phyloP scores from a whole-genome alignment of 2,329 filamentous ascomycete species.

The Pseudogymnoascus sp. region DNA sequence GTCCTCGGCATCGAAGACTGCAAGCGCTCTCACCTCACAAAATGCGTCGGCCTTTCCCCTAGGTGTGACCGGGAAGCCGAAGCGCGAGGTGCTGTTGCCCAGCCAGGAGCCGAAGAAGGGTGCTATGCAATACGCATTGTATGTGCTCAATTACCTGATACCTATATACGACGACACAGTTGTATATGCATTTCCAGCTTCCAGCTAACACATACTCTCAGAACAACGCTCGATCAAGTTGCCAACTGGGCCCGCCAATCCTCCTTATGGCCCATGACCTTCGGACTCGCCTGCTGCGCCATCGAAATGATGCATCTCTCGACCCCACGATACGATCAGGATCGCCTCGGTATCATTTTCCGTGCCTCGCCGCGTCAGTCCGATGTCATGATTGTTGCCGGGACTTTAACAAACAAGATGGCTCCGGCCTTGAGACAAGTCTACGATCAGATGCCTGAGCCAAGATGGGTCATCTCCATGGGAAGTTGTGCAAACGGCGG shows the following conservation, averaged over 20 bases:
- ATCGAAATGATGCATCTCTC: slow-evolving; percentile 91
- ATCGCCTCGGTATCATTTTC: slow-evolving; percentile 84
- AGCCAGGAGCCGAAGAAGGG: slow-evolving; percentile 75
- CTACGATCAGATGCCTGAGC: slow-evolving; percentile 93
- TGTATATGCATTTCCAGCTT: not conserved
- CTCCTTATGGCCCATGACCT: slow-evolving; percentile 83
- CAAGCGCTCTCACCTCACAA: slow-evolving; percentile 47
- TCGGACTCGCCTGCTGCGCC: slow-evolving; percentile 81
- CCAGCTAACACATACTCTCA: slow-evolving; percentile 29
- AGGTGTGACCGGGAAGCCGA: slow-evolving; percentile 35
- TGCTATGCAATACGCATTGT: slow-evolving; percentile 78
- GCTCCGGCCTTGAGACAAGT: slow-evolving; percentile 80
- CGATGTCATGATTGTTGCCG: slow-evolving; percentile 89
- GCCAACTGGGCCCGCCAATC: slow-evolving; percentile 78
- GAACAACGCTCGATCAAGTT: slow-evolving; percentile 68
- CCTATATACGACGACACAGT: not conserved
- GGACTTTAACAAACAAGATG: slow-evolving; percentile 95
- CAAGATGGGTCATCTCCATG: slow-evolving; percentile 78
- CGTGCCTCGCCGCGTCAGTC: slow-evolving; percentile 78
- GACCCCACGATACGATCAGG: slow-evolving; percentile 80
- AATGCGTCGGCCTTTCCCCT: slow-evolving; percentile 46
- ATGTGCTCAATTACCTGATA: slow-evolving; percentile 36
- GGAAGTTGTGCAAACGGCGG: slow-evolving; percentile 77
- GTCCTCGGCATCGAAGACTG: slow-evolving; percentile 54
- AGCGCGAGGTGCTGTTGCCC: slow-evolving; percentile 65